Base-by-base conservation (phyloP, 768 basidiomycete genomes). In the Mrakia frigida region DNA sequence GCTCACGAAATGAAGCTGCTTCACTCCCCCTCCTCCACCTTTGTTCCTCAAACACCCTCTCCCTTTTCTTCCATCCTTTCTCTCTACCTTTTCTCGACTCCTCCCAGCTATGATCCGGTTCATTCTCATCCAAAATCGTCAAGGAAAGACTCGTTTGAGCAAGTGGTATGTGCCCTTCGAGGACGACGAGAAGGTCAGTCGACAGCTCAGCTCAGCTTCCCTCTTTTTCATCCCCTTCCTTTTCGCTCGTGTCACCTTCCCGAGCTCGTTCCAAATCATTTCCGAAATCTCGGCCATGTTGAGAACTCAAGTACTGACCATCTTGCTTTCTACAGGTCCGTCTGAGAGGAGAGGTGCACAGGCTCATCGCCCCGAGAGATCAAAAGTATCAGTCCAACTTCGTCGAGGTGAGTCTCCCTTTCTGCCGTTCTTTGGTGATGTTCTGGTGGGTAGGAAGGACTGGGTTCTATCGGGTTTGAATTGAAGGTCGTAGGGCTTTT, bases 151-250 rank as follows among this genome's bases (percentile, higher is more conserved):
- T 4, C 87, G 97, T 74, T 84, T 98, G 70, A 94, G 93, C 14
- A 98, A 98, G 84, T 99, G 96, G 96, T 98, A 98, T 85, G 93
- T 93, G 37, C 97, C 97, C 1, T 98, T 94, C 80, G 95, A 98
- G 80, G 97, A 99, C 82, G 97, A 99, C 80, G 97, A 98, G 87
- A 99, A 98, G 90, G 93, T 93, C 70, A 67, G 83, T 70, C 16
- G 31, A 71, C 70, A n/a, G 13, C 10, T 14, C 33, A 52, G 21
- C 72, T 46, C n/a, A n/a, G n/a, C n/a, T n/a, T n/a, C n/a, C 59
- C 70, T 61, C 46, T 52, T 61, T 5, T 25, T 9, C 31, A 23
- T 33, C 56, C n/a, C 59, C 18, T 68, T 6, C 39, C 0, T 37
- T 23, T 23, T n/a, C 10, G 50, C 31, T 23, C 39, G 37, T 21